A percentile compares a stretch with the other conserved stretches of the same genome.
phyloP scores from a whole-genome alignment of 805 yeast species.

The Pichia phayaonensis region DNA sequence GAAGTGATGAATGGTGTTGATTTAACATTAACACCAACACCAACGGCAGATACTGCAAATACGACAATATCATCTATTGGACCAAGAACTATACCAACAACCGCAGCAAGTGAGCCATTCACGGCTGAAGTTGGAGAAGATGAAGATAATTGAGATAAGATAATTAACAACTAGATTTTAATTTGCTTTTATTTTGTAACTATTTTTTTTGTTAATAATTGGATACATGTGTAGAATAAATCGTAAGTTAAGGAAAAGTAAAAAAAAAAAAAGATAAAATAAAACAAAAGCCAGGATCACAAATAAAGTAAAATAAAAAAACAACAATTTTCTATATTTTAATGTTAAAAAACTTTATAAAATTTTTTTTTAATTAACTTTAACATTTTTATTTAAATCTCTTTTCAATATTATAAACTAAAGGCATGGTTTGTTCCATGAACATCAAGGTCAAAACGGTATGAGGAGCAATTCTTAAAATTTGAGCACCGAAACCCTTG shows the following conservation, averaged over 20 bases:
- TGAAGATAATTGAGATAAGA: background rate
- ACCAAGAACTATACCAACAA: background rate
- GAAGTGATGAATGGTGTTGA: background rate
- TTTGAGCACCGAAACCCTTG: slow-evolving; percentile 92
- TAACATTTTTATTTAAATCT: background rate
- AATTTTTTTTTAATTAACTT: too few species aligned
- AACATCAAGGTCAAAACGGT: slow-evolving; percentile 84
- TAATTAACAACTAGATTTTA: too few species aligned
- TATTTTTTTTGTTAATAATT: background rate
- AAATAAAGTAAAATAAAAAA: background rate
- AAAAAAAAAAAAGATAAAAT: background rate
- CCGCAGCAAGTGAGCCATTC: background rate
- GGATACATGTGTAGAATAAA: background rate
- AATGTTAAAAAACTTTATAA: too few species aligned
- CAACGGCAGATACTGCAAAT: background rate
- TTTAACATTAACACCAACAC: background rate
- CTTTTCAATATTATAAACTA: slow-evolving; percentile 36
- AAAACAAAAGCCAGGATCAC: background rate
- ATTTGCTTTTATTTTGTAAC: too few species aligned
- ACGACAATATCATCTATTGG: background rate
- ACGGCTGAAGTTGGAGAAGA: background rate
- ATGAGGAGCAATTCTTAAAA: slow-evolving; percentile 90
- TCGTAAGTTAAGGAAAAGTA: background rate
- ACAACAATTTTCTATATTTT: too few species aligned
- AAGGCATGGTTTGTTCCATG: slow-evolving; percentile 90